Base-by-base conservation (phyloP, 768 basidiomycete genomes). In the Mycena metata region DNA sequence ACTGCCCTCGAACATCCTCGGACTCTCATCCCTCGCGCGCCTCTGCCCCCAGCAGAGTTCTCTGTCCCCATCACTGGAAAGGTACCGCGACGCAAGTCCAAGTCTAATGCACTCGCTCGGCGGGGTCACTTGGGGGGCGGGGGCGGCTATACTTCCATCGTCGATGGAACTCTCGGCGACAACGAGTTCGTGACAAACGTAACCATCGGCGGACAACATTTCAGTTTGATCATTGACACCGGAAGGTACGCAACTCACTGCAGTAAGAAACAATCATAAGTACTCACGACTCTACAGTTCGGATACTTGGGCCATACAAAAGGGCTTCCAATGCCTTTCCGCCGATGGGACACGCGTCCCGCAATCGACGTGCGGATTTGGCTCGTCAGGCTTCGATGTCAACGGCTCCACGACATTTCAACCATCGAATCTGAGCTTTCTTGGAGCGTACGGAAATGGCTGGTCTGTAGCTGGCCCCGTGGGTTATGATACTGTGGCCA, bases 321-420 rank as follows among this genome's bases (percentile, higher is more conserved):
- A 61, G 39, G 74, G 74, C 33, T 75, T 72, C 59, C 26, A 50
- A 15, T 75, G 74, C 66, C 70, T 70, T 49, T 42, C 67, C 36
- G 61, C 72, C 33, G 33, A 23, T n/a, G 60, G 60, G 16, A 65
- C 24, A 7, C 65, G 71, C 5, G 47, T 49, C 4, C 39, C 70
- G 19, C 58, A 45, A 49, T 57, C 51, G 11, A 50, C 55, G 6
- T 76, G 75, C 41, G 57, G 16, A 11, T 76, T 74, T 49, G 75
- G 75, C 33, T 63, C 69, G 11, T 16, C 60, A 3, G 73, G 74
- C 3, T 76, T 76, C 58, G 56, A 73, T 49, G 17, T 52, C 4
- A 46, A 43, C 16, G 50, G 57, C 15, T 76, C 75, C 7, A 43
- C 60, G 41, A 74, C 72, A 36, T 75, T 73, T 59, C 19, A 43